Base-by-base conservation (phyloP, 345 rosid genomes). In the Eucalyptus erythrocorys region DNA sequence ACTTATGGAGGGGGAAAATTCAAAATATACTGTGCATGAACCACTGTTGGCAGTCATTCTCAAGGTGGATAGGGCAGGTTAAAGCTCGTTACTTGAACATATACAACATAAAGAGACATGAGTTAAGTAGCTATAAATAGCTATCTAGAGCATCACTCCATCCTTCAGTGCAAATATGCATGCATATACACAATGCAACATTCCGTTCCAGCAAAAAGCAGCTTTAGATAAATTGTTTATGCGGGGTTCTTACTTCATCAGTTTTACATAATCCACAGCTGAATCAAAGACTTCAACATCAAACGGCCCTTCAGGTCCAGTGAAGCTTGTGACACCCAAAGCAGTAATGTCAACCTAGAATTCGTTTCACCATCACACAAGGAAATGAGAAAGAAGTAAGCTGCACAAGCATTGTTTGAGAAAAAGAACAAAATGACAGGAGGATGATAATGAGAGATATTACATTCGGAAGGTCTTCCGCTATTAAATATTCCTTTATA, bases 271-370 rank as follows among this genome's bases (percentile, higher is more conserved):
- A 92, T 98, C 99, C 88, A 91, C 93, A 1, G 99, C 99, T 6
- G 99, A 94, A 93, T 98, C 98, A 92, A 98, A 96, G 87, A 98
- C 99, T 90, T 96, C 99, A 43, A 98, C 98, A 92, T 97, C 98
- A 89, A 96, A 98, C 87, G 92, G 93, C 88, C 97, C 99, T 89
- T 94, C 99, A 85, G 99, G 97, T 84, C 99, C 98, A 53, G 89
- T 85, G 91, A 97, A 97, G 87, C 86, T 95, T 76, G 95, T 94
- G 82, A 95, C 96, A 90, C 97, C 99, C 89, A 88, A 42, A 45
- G 95, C 57, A 86, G 96, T 51, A 76, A 98, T 94, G 90, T 98
- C 98, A 90, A 95, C 98, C 99, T 98, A 91, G 22, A 66, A 66
- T 66, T 32, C 24, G 10, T 32, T 66, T 66, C 79, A 66, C 42